phyloP scores from a whole-genome alignment of 2,329 filamentous ascomycete genomes.

The Colletotrichum tropicicola region DNA sequence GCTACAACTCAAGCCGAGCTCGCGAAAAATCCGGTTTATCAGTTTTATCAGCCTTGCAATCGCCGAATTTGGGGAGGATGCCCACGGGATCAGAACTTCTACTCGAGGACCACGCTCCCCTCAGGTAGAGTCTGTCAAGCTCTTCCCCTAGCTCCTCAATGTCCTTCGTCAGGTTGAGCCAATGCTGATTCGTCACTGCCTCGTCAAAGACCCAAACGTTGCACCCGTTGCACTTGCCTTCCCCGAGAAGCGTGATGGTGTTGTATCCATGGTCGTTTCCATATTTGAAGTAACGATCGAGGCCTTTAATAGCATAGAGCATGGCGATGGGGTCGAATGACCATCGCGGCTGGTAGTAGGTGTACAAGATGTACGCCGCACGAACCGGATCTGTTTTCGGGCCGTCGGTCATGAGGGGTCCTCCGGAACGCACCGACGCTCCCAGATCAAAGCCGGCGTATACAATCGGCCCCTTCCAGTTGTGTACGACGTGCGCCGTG shows the following conservation, averaged over 20 bases:
- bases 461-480: slow-evolving; percentile 49
- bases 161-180: slow-evolving; percentile 42
- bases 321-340: slow-evolving; percentile 54
- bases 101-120: slow-evolving; percentile 33
- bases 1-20: too few species aligned
- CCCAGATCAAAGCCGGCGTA: slow-evolving; percentile 55
- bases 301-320: slow-evolving; percentile 47
- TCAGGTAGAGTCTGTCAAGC: slow-evolving; percentile 39
- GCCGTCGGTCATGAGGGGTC: slow-evolving; percentile 41
- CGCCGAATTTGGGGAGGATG: neutral
- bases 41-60: neutral
- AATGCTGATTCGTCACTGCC: slow-evolving; percentile 47
- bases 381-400: slow-evolving; percentile 44
- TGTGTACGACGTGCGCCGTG: slow-evolving; percentile 54
- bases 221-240: slow-evolving; percentile 41
- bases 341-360: slow-evolving; percentile 40
- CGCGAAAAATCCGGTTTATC: neutral
- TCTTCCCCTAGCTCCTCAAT: slow-evolving; percentile 37
- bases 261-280: slow-evolving; percentile 51
- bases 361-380: slow-evolving; percentile 50
- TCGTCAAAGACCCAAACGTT: slow-evolving; percentile 53
- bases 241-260: slow-evolving; percentile 35
- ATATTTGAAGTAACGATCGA: slow-evolving; percentile 44
- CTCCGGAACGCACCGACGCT: slow-evolving; percentile 49
- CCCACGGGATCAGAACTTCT: slow-evolving; percentile 3